Base-by-base conservation (phyloP, 306 rosid genomes). In the Purshia tridentata region DNA sequence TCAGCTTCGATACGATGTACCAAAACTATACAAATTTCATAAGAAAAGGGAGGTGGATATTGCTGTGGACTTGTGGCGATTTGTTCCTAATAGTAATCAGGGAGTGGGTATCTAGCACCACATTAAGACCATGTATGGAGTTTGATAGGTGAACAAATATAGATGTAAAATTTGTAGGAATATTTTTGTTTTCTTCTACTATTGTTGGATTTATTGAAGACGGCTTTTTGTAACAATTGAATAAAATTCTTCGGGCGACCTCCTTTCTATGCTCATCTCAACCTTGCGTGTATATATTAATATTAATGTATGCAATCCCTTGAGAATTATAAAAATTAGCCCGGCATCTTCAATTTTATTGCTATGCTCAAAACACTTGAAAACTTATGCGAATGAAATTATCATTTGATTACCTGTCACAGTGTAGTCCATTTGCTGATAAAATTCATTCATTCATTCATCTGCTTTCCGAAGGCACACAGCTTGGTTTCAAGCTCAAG, bases 31-130 rank as follows among this genome's bases (percentile, higher is more conserved):
- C 89, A 91, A 91, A 81, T 91, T 91, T 86, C 99, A 95, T 66
- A 90, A 89, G 90, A 95, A 87, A 83, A 87, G 85, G 80, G 93
- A 85, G 79, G 96, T 90, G 8, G 97, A 95, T 62, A 83, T 91
- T 12, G 96, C 93, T 0, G 99, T 91, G 40, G 96, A 95, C 77
- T 94, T 90, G 70, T 95, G 98, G 99, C 90, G 93, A 76, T 91
- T 95, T 46, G 87, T 85, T 56, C 99, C 97, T 1, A 80, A 81
- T 72, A 72, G 58, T 70, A 65, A 69, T 70, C 69, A 74, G 60
- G 73, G 86, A 80, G 50, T 61, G 53, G 64, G 35, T 56, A 73
- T 37, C 42, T 80, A 77, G 79, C 61, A 53, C 67, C 58, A 15
- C 47, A 45, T 55, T 44, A 57, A 80, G 44, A 67, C 53, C 37